phyloP scores from a whole-genome alignment of 331 rosid genomes.

The Prunus yedoensis region DNA sequence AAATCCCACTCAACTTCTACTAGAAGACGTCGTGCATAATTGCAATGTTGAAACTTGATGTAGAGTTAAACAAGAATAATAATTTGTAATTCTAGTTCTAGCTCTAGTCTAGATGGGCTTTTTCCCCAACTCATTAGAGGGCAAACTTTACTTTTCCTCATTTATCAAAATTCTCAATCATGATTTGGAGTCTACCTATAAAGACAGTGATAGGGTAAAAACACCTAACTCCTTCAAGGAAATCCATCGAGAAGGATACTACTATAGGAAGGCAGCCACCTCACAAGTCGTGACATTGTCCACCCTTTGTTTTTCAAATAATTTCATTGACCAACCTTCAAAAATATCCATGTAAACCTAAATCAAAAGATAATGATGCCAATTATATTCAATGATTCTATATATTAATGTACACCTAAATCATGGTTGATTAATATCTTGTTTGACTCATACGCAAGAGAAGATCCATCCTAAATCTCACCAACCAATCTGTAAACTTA shows the following conservation, averaged over 20 bases:
- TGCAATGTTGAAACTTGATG: too few species aligned
- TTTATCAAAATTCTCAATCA: neutral
- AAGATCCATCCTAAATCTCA: conserved; percentile 32
- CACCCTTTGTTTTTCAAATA: neutral
- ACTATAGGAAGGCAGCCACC: neutral
- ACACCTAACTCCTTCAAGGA: neutral
- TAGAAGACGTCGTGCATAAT: too few species aligned
- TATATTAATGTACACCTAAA: neutral
- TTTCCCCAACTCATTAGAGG: neutral
- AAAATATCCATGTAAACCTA: conserved; percentile 4
- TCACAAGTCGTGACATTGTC: neutral
- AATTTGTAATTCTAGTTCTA: too few species aligned
- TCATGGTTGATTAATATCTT: conserved; percentile 3
- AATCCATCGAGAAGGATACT: neutral
- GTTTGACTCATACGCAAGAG: conserved; percentile 27
- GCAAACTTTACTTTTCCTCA: neutral
- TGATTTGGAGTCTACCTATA: neutral
- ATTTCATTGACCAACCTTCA: neutral
- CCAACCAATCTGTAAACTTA: conserved; percentile 6
- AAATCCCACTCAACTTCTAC: too few species aligned
- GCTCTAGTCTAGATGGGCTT: too few species aligned
- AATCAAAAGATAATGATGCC: conserved; percentile 14
- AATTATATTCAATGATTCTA: neutral
- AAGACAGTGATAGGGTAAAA: neutral
- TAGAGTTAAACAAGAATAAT: too few species aligned